Base-by-base conservation (phyloP, 768 basidiomycete genomes). In the Crucibulum laeve region DNA sequence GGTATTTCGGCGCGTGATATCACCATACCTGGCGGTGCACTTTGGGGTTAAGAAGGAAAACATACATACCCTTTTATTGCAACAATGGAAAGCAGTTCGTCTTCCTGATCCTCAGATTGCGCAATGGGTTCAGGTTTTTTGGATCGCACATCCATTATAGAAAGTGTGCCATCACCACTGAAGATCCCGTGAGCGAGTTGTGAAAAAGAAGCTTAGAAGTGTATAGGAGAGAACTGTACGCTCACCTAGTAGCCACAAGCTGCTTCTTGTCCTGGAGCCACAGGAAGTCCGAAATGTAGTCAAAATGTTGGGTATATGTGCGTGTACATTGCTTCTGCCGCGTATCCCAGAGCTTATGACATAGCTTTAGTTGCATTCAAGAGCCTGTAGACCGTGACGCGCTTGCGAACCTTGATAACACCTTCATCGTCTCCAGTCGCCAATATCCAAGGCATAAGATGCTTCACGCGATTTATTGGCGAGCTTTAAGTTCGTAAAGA, bases 101-200 rank as follows among this genome's bases (percentile, higher is more conserved):
- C 94, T 55, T 96, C 94, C 59, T 97, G 94, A 66, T 95, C 90
- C 58, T 95, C 93, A 13, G 91, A 95, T 42, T 92, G 87, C 1
- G 85, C 84, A 46, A 88, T 64, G 1, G 90, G 89, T 39, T 84
- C 78, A 10, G 72, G 49, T 53, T 88, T 89, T 52, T 84, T 91
- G 14, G 88, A 82, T 45, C 93, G 80, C 19, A 94, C 79, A 53
- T 97, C 94, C 58, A 94, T 82, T 33, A 95, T 92, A 15, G 91
- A 94, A 38, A 97, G 68, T 11, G 91, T 91, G 2, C 91, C 93
- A 62, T 97, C 94, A 28, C 90, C 94, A 50, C 94, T 97, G 22
- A 19, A 25, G 39, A 19, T 8, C 15, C 17, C 25, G 13, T 33
- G 41, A 30, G 18, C 19, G 10, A 8, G 8, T 18, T 19, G 18